Percentiles rank a stretch among this genome's conserved stretches.
These are phyloP conservation scores for Linum tenue DNA, from an alignment of 345 rosid species.

Conservation along the genomic window DNA sequence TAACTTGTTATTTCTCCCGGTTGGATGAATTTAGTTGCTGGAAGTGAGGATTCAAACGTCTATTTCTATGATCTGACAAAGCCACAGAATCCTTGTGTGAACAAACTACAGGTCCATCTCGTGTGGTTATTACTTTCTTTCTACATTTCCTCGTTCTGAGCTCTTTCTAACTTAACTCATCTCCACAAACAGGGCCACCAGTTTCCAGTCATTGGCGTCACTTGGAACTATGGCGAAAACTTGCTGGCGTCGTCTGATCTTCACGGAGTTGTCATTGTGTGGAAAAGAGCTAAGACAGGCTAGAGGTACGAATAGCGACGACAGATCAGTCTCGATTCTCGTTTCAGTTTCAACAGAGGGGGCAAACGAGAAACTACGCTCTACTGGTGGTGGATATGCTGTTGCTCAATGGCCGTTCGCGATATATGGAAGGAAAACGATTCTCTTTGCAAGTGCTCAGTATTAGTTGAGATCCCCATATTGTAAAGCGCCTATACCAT, in stretches of 20 bases:
- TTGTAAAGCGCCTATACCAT: too few relatives aligned
- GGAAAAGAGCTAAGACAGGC: constrained; percentile 80
- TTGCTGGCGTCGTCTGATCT: constrained; percentile 90
- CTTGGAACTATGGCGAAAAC: constrained; percentile 98
- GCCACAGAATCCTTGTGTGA: constrained; percentile 80
- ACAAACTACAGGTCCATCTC: constrained; percentile 77
- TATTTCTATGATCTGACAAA: constrained; percentile 85
- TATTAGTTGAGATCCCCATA: too few relatives aligned
- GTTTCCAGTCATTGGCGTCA: constrained; percentile 71
- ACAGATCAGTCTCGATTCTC: too few relatives aligned
- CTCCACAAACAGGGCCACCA: constrained; percentile 69
- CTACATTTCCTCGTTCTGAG: not conserved
- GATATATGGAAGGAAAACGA: too few relatives aligned
- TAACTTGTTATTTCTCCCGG: constrained; percentile 11
- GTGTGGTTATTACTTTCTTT: not conserved
- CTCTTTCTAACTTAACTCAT: not conserved
- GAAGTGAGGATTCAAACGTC: constrained; percentile 90
- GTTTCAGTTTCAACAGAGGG: too few relatives aligned
- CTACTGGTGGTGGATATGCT: too few relatives aligned
- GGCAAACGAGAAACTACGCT: too few relatives aligned
- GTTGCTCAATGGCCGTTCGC: too few relatives aligned
- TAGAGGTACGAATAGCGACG: constrained; percentile 6
- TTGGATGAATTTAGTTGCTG: constrained; percentile 47
- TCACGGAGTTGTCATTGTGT: constrained; percentile 85
- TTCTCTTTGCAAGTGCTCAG: too few relatives aligned